phyloP scores from a whole-genome alignment of 106 monocot species.

The Dendrobium huoshanense region DNA sequence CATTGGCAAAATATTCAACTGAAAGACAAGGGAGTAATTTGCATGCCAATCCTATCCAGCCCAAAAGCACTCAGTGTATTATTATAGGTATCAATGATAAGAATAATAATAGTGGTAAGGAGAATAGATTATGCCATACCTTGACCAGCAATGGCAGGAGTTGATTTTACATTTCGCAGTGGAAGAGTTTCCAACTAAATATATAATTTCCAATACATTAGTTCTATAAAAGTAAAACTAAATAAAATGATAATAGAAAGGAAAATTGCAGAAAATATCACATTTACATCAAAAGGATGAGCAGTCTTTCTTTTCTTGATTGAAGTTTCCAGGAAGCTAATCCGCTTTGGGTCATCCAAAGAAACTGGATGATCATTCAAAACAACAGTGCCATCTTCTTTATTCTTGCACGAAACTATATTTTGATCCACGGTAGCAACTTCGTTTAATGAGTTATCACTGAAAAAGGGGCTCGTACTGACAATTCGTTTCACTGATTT shows the following conservation, averaged over 20 bases:
- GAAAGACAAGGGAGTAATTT: background rate
- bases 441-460: slow-evolving; percentile 14
- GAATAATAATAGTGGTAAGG: background rate
- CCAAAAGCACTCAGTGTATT: background rate
- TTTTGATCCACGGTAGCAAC: slow-evolving; percentile 15
- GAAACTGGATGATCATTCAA: slow-evolving; percentile 7
- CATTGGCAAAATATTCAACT: background rate
- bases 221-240: background rate
- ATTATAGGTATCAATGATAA: background rate
- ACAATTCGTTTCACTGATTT: slow-evolving; percentile 15
- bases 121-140: slow-evolving; percentile 18
- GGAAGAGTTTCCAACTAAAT: slow-evolving; percentile 11
- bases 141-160: slow-evolving; percentile 16
- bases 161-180: slow-evolving; percentile 10
- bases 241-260: background rate
- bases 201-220: background rate
- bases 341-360: slow-evolving; percentile 4
- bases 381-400: slow-evolving; percentile 1
- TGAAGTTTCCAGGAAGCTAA: slow-evolving; percentile 12
- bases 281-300: slow-evolving; percentile 9
- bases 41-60: background rate
- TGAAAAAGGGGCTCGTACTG: slow-evolving; percentile 35
- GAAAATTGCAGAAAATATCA: slow-evolving; percentile 7
- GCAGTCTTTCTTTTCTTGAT: slow-evolving; percentile 45
- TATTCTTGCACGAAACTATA: slow-evolving; percentile 13